Conservation (phyloP, 2,329 filamentous ascomycete genomes). For the Pseudocercospora pini-densiflorae region DNA sequence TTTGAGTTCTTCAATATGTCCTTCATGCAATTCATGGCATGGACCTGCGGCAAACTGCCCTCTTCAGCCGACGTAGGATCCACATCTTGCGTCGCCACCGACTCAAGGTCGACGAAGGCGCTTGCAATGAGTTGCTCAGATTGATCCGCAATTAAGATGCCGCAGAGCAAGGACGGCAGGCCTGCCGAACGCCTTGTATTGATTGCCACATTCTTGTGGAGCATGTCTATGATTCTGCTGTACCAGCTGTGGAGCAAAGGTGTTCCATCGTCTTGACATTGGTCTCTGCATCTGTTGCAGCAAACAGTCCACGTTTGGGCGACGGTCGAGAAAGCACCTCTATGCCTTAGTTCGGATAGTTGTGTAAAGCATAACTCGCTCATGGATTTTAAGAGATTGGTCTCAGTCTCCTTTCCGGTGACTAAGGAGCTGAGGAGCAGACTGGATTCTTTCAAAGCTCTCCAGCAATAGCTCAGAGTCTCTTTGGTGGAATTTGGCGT, state of each 20-base stretch:
- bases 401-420: not conserved
- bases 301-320: conserved; percentile 84
- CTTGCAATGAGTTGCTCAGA: conserved; percentile 61
- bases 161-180: conserved; percentile 83
- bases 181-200: conserved; percentile 88
- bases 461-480: conserved; percentile 91
- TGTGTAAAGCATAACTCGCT: conserved; percentile 75
- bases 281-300: conserved; percentile 68
- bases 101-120: conserved; percentile 66
- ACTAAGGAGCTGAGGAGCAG: conserved; percentile 45
- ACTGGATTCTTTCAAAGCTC: conserved; percentile 94
- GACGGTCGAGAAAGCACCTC: conserved; percentile 92
- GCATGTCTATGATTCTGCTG: conserved; percentile 37
- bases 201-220: conserved; percentile 71
- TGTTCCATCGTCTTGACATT: conserved; percentile 47
- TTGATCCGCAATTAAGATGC: conserved; percentile 72
- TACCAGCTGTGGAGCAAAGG: conserved; percentile 72
- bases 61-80: conserved; percentile 45
- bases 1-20: conserved; percentile 87
- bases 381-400: conserved; percentile 8
- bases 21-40: conserved; percentile 91
- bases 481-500: conserved; percentile 80
- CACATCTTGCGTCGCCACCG: conserved; percentile 54
- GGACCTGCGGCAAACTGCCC: conserved; percentile 80
- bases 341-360: conserved; percentile 79